A percentile compares a stretch with the other conserved stretches of the same genome.
Evolutionary conservation across 495 filamentous ascomycete species (phyloP).

Genomic region (Penicillium cataractarum): DNA sequence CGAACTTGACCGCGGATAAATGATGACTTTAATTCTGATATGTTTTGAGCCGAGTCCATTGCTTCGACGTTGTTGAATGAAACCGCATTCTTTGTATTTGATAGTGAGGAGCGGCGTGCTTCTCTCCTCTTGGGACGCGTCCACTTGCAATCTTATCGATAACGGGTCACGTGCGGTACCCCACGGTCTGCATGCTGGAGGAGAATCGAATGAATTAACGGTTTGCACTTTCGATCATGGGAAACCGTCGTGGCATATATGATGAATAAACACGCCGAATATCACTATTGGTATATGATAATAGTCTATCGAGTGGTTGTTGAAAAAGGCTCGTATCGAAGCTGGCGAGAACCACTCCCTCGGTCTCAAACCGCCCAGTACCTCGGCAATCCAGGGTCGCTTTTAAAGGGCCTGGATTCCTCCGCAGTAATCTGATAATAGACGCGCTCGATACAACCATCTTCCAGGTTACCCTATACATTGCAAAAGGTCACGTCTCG

Average conservation of each 20-base stretch:
- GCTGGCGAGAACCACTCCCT: conserved; percentile 3
- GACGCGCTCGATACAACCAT: neutral
- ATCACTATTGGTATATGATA: neutral
- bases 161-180: conserved; percentile 22
- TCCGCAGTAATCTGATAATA: conserved; percentile 12
- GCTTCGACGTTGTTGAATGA: conserved; percentile 18
- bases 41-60: conserved; percentile 53
- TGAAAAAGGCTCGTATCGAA: neutral
- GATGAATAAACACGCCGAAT: neutral
- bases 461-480: neutral
- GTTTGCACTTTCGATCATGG: neutral
- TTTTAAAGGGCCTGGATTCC: conserved; percentile 12
- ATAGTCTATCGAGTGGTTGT: neutral
- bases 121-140: conserved; percentile 6
- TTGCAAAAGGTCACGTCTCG: neutral
- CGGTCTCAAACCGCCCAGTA: conserved; percentile 15
- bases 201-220: neutral
- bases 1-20: conserved; percentile 67
- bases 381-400: conserved; percentile 27
- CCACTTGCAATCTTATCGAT: conserved; percentile 27
- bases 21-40: conserved; percentile 64
- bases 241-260: neutral
- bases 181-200: neutral
- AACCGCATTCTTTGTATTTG: neutral
- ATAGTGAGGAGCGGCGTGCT: neutral